phyloP scores from a whole-genome alignment of 805 yeast genomes.

The Metschnikowia picachoensis region DNA sequence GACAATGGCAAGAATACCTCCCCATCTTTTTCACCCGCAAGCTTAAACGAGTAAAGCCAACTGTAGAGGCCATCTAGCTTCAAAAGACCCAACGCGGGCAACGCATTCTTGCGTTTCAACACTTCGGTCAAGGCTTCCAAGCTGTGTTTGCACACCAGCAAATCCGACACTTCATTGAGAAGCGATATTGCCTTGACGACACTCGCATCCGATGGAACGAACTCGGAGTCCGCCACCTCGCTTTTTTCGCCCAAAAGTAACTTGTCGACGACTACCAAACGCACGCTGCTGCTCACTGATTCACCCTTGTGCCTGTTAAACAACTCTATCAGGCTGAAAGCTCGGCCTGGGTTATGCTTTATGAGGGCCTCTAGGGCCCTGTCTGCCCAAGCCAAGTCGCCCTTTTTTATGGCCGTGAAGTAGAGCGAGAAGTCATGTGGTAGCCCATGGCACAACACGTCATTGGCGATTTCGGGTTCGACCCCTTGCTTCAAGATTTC shows the following conservation, averaged over 20 bases:
- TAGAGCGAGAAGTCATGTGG: constrained; percentile 27
- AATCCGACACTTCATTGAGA: constrained; percentile 5
- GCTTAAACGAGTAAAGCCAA: constrained; percentile 4
- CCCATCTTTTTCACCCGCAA: neutral
- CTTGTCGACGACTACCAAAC: constrained; percentile 30
- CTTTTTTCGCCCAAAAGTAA: constrained; percentile 35
- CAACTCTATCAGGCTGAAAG: constrained; percentile 46
- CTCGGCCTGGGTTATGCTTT: constrained; percentile 50
- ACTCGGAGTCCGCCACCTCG: constrained; percentile 30
- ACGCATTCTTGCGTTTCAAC: constrained; percentile 3
- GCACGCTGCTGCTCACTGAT: constrained; percentile 20
- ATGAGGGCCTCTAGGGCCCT: constrained; percentile 13
- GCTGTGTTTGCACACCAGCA: neutral
- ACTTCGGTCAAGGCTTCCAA: constrained; percentile 5
- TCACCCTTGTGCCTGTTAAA: constrained; percentile 26
- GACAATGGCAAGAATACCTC: constrained; percentile 8
- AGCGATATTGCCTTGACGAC: constrained; percentile 15
- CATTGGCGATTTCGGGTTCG: constrained; percentile 15
- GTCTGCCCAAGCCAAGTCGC: constrained; percentile 13
- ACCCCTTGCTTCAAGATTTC: neutral
- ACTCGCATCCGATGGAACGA: constrained; percentile 10
- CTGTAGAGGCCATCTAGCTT: constrained; percentile 5
- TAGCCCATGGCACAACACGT: constrained; percentile 20
- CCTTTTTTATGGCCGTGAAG: constrained; percentile 19
- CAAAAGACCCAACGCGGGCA: constrained; percentile 2